Base-by-base conservation (phyloP, 1,284 basidiomycete genomes). In the Tranzscheliella williamsii region DNA sequence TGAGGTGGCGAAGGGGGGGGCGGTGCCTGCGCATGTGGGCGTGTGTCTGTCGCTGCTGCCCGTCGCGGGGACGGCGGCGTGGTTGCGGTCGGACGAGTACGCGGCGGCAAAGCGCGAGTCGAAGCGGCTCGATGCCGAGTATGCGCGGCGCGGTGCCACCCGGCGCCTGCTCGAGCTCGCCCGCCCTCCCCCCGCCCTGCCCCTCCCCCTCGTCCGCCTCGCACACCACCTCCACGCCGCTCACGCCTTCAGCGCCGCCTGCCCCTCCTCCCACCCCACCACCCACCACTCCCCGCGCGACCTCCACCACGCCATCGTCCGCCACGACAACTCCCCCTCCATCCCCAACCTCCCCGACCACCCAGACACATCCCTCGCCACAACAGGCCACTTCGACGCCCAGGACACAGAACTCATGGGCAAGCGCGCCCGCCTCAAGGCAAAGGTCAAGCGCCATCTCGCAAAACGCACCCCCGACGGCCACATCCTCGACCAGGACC, bases 201-300 rank as follows among this genome's bases (percentile, higher is more conserved):
- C 68, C 5, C 39, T 60, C 8, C 23, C 44, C 6, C 21, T 71
- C 35, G 63, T 71, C 11, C 37, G 54, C 22, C 39, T 71, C 11
- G 68, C 68, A 17, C 67, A 71, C 40, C 45, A 69, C 16, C 32
- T 69, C 7, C 67, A 71, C 38, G 42, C 51, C 2, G 65, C 63
- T 7, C 68, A 71, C 29, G 39, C 50, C 1, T 69, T 61, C 35
- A 63, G 56, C 30, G 68, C 68, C 13, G 63, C 63, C 16, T 71
- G 68, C 33, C 68, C 68, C 12, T 54, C 53, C 4, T 53, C 58
- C 8, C 46, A 58, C 15, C 54, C 50, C 6, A 60, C 50, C 4
- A 67, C 68, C 12, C 42, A 64, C 18, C 68, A 71, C 29, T 63
- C 57, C 13, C 68, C 67, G 4, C 41, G 68, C 17, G 68, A 71